Percentiles rank a stretch among this genome's conserved stretches.
Evolutionary conservation across 2,329 filamentous ascomycete genomes (phyloP).

Genomic region (Penicillium sclerotiorum): DNA sequence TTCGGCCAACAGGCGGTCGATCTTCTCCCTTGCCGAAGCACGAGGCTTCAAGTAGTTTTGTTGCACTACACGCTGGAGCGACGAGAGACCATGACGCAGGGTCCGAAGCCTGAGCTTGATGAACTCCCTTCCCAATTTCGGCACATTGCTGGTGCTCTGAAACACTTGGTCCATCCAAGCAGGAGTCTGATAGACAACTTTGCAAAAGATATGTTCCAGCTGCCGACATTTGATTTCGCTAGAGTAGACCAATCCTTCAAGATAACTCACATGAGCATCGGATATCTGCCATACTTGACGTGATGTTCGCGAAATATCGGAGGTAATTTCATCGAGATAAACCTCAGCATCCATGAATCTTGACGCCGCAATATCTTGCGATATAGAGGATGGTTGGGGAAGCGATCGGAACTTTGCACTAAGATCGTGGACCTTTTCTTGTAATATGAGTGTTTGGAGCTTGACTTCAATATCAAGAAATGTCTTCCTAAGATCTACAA

Average conservation of each 20-base stretch:
- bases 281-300: background rate
- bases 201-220: conserved; percentile 16
- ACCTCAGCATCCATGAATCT: background rate
- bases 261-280: background rate
- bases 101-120: background rate
- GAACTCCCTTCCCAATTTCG: background rate
- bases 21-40: conserved; percentile 18
- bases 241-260: background rate
- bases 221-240: background rate
- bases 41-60: conserved; percentile 21
- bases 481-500: background rate
- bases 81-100: background rate
- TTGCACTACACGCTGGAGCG: conserved; percentile 6
- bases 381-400: background rate
- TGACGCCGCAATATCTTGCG: background rate
- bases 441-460: too few species aligned
- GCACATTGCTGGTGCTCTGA: background rate
- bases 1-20: conserved; percentile 20
- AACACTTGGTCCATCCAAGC: background rate
- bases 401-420: background rate
- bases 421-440: too few species aligned
- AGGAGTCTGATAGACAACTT: conserved; percentile 8
- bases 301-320: background rate
- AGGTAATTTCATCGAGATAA: background rate
- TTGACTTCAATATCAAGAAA: background rate